A percentile compares a stretch with the other conserved stretches of the same genome.
Evolutionary conservation across 2,329 filamentous ascomycete species (phyloP).

Genomic region (Stemphylium beticola): DNA sequence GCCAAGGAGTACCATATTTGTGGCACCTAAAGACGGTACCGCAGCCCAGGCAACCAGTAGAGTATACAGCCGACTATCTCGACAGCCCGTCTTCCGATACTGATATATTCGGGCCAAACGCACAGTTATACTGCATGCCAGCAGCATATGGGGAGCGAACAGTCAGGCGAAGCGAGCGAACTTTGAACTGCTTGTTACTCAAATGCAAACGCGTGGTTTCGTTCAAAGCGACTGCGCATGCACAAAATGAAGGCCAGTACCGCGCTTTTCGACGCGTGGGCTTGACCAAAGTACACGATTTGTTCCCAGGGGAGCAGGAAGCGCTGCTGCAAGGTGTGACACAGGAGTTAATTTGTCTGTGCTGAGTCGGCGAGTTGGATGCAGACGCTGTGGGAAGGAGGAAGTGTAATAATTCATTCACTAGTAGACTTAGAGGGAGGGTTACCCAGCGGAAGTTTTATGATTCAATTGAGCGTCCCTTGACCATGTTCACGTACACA

Average conservation of each 20-base stretch:
- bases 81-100: constrained; percentile 8
- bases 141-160: constrained; percentile 7
- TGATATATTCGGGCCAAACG: constrained; percentile 2
- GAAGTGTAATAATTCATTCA: no score
- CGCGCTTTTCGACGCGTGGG: constrained; percentile 1
- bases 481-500: no score
- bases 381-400: no score
- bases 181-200: constrained; percentile 9
- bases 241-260: background rate
- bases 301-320: background rate
- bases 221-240: background rate
- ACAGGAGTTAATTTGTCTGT: background rate
- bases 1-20: background rate
- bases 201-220: background rate
- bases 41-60: background rate
- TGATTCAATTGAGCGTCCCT: background rate
- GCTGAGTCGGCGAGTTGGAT: background rate
- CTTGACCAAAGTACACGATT: background rate
- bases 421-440: no score
- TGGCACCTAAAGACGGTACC: background rate
- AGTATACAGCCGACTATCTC: background rate
- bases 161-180: background rate
- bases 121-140: constrained; percentile 15
- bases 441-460: no score
- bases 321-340: background rate